These are phyloP conservation scores for Brassica balearica DNA, from an alignment of 441 rosid species.

Conservation along the genomic window DNA sequence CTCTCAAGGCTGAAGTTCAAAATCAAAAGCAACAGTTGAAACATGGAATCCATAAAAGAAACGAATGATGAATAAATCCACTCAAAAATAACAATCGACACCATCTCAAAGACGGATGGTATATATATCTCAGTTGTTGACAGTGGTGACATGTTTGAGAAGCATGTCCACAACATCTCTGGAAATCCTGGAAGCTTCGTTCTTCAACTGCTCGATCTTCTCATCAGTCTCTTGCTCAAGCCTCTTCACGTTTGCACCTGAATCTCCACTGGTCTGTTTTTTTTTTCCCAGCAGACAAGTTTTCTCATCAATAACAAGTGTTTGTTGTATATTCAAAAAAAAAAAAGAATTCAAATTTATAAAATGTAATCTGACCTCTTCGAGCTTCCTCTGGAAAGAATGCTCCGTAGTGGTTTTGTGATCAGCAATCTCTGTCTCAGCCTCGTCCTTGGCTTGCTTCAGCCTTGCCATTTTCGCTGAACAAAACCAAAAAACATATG, in stretches of 20 bases:
- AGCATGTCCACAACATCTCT: slow-evolving; percentile 79
- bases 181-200: slow-evolving; percentile 65
- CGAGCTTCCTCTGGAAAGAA: slow-evolving; percentile 69
- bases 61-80: slow-evolving; percentile 24
- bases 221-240: slow-evolving; percentile 81
- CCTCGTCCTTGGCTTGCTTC: slow-evolving; percentile 85
- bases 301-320: slow-evolving; percentile 16
- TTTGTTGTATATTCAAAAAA: neutral
- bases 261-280: slow-evolving; percentile 75
- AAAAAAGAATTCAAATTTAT: neutral
- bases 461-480: slow-evolving; percentile 74
- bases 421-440: slow-evolving; percentile 72
- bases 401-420: slow-evolving; percentile 73
- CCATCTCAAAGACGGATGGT: slow-evolving; percentile 2
- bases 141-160: slow-evolving; percentile 59
- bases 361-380: slow-evolving; percentile 34
- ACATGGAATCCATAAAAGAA: neutral
- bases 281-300: slow-evolving; percentile 11
- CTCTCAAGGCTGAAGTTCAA: neutral
- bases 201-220: slow-evolving; percentile 71
- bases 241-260: slow-evolving; percentile 91
- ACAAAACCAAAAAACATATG: neutral
- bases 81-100: neutral
- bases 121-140: slow-evolving; percentile 38
- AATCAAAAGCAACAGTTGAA: slow-evolving; percentile 2